These are phyloP conservation scores for Monosporascus sp. DNA, from an alignment of 2,329 filamentous ascomycete species.

Conservation along the genomic window DNA sequence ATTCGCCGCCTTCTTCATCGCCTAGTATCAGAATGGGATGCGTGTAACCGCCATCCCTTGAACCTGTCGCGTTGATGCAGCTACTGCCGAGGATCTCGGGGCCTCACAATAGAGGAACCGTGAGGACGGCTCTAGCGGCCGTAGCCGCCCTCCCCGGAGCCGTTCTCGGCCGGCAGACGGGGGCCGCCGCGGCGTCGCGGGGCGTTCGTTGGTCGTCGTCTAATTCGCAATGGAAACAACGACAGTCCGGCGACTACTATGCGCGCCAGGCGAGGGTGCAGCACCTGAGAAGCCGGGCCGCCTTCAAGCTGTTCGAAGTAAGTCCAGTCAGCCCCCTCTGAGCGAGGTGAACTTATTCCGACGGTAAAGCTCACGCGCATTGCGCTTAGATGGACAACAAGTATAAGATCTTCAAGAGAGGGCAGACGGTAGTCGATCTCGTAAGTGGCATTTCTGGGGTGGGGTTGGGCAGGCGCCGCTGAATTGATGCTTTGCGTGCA, in stretches of 20 bases:
- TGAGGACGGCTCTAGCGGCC: constrained; percentile 9
- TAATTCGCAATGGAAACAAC: constrained; percentile 70
- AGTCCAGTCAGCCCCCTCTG: constrained; percentile 2
- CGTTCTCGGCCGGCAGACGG: neutral
- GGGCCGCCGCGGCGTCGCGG: neutral
- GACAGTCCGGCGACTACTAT: constrained; percentile 69
- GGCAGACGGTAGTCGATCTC: constrained; percentile 85
- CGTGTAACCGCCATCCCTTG: constrained; percentile 7
- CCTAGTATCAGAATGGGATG: constrained; percentile 12
- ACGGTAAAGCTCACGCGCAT: constrained; percentile 1
- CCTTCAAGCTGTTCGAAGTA: constrained; percentile 88
- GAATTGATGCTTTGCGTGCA: constrained; percentile 22
- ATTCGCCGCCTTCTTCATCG: neutral
- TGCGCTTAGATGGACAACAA: constrained; percentile 69
- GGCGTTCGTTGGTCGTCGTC: constrained; percentile 47
- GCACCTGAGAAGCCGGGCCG: constrained; percentile 81
- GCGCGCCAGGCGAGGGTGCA: constrained; percentile 70
- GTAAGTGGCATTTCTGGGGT: constrained; percentile 40
- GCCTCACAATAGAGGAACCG: constrained; percentile 20
- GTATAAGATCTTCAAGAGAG: constrained; percentile 70
- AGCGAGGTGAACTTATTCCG: neutral
- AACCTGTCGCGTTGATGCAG: constrained; percentile 16
- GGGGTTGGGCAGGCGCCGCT: constrained; percentile 4
- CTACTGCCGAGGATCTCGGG: constrained; percentile 14
- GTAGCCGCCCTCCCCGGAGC: constrained; percentile 2